These are phyloP conservation scores for Ulota crispa DNA, from an alignment of 225 moss, liverwort and hornwort genomes.

Conservation along the genomic window DNA sequence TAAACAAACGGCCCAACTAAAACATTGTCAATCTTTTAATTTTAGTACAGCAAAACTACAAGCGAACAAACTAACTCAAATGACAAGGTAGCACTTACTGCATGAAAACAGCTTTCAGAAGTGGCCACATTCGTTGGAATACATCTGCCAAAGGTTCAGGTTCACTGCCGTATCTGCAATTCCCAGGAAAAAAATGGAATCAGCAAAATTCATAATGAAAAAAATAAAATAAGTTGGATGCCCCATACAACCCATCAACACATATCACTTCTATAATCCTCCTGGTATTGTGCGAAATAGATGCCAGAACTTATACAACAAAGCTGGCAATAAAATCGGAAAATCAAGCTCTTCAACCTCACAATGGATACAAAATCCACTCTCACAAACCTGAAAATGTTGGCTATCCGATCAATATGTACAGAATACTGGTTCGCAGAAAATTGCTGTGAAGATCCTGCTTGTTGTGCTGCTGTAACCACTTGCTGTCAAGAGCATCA, in stretches of 20 bases:
- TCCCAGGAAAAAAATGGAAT: slow-evolving; percentile 3
- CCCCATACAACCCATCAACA: neutral
- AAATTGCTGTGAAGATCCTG: slow-evolving; percentile 69
- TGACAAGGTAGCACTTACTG: slow-evolving; percentile 59
- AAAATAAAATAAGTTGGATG: neutral
- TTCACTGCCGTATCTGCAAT: slow-evolving; percentile 69
- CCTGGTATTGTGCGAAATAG: neutral
- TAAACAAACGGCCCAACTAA: neutral
- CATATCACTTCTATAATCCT: neutral
- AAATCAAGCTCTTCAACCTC: neutral
- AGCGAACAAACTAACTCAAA: neutral
- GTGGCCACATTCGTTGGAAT: slow-evolving; percentile 95
- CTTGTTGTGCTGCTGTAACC: slow-evolving; percentile 74
- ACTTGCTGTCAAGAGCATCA: slow-evolving; percentile 57
- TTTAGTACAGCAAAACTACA: neutral
- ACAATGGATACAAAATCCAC: neutral
- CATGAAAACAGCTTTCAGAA: slow-evolving; percentile 79
- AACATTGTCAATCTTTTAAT: neutral
- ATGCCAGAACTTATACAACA: neutral
- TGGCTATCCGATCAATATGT: slow-evolving; percentile 87
- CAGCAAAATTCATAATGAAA: neutral
- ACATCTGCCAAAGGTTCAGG: slow-evolving; percentile 78
- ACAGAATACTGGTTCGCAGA: slow-evolving; percentile 76
- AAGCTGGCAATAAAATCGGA: neutral
- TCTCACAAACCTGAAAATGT: slow-evolving; percentile 77